phyloP scores from a whole-genome alignment of 2,329 filamentous ascomycete species.

The Apiospora hydei region DNA sequence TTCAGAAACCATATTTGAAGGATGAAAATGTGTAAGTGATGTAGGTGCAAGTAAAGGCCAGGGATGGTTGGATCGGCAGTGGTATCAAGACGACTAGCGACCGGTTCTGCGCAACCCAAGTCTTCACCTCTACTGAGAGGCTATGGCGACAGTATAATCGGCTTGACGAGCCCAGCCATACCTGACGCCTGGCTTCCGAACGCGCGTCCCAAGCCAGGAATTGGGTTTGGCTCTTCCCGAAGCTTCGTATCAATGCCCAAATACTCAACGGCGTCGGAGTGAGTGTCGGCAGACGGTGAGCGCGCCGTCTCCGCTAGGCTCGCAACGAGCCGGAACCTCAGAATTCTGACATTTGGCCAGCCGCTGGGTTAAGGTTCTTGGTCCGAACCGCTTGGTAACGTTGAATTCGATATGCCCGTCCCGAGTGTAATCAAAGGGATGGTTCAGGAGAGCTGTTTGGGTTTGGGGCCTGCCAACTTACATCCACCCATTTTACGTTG shows the following conservation, averaged over 20 bases:
- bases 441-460: neutral
- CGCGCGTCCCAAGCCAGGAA: neutral
- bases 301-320: neutral
- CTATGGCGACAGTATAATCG: neutral
- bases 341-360: slow-evolving; percentile 49
- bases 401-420: slow-evolving; percentile 50
- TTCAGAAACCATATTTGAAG: slow-evolving; percentile 2
- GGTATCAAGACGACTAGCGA: neutral
- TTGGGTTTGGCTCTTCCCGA: slow-evolving; percentile 4
- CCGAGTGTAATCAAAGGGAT: slow-evolving; percentile 23
- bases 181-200: neutral
- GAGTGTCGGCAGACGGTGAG: neutral
- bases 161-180: neutral
- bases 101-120: neutral
- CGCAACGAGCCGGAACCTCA: neutral
- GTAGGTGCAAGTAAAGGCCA: neutral
- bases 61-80: neutral
- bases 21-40: neutral
- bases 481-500: slow-evolving; percentile 68
- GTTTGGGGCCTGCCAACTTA: slow-evolving; percentile 45
- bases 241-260: neutral
- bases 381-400: slow-evolving; percentile 43
- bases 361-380: slow-evolving; percentile 23
- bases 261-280: neutral
- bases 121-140: slow-evolving; percentile 4